phyloP scores from a whole-genome alignment of 2,329 filamentous ascomycete species.

The Ceratocystis papillata region DNA sequence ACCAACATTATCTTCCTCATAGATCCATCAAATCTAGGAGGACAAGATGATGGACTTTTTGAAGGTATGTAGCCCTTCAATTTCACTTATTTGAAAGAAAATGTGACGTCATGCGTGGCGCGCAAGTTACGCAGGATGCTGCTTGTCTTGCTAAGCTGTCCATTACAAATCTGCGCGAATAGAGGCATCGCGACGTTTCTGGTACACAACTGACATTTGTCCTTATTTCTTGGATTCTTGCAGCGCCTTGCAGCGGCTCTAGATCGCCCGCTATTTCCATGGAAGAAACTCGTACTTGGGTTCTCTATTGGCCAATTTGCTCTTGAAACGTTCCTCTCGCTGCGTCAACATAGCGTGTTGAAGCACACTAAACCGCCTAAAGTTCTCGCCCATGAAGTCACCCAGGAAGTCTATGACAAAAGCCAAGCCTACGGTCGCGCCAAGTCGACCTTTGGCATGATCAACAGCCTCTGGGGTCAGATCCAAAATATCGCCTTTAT shows the following conservation, averaged over 20 bases:
- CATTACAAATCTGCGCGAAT: not conserved
- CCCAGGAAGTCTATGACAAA: conserved; percentile 85
- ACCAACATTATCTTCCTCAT: conserved; percentile 5
- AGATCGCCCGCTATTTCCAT: conserved; percentile 86
- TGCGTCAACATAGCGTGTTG: conserved; percentile 81
- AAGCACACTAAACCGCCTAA: conserved; percentile 70
- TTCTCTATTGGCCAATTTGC: conserved; percentile 88
- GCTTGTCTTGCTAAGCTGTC: not conserved
- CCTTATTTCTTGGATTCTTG: not conserved
- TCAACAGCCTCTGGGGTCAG: conserved; percentile 73
- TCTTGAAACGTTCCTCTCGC: conserved; percentile 78
- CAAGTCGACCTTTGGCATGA: conserved; percentile 80
- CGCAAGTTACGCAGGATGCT: not conserved
- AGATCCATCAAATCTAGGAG: conserved; percentile 13
- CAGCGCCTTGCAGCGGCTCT: conserved; percentile 71
- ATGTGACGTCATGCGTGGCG: conserved; percentile 16
- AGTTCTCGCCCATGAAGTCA: conserved; percentile 78
- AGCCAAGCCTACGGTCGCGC: conserved; percentile 82
- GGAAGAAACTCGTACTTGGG: conserved; percentile 91
- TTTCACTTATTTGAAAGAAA: no score
- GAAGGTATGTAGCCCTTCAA: conserved; percentile 17
- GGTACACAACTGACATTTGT: conserved; percentile 20
- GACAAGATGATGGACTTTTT: conserved; percentile 23
- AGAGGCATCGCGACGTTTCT: not conserved
- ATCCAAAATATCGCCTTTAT: conserved; percentile 82